Conservation (phyloP, 2,329 filamentous ascomycete genomes). For the Fusarium camptoceras region DNA sequence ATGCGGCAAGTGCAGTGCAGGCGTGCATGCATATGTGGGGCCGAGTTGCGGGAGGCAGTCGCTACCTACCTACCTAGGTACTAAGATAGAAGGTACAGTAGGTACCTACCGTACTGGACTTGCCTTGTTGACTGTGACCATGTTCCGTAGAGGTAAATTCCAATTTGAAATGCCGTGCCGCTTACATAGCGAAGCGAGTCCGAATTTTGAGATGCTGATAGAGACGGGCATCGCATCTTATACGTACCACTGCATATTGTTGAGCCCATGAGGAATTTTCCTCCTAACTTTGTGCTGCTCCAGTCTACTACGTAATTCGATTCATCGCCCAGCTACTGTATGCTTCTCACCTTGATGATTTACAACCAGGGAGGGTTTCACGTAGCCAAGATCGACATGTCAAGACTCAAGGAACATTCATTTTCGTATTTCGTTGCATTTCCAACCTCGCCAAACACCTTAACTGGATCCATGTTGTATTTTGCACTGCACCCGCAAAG, state of each 20-base stretch:
- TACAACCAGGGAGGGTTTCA: constrained; percentile 23
- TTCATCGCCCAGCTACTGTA: neutral
- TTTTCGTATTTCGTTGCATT: constrained; percentile 21
- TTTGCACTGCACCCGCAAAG: constrained; percentile 1
- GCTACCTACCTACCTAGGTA: no score
- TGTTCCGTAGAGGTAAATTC: neutral
- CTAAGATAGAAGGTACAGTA: neutral
- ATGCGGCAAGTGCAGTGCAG: constrained; percentile 18
- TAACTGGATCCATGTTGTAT: neutral
- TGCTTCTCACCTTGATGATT: constrained; percentile 12
- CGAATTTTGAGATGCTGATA: neutral
- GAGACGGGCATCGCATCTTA: neutral
- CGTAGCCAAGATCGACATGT: constrained; percentile 15
- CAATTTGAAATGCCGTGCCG: constrained; percentile 25
- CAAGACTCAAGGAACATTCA: constrained; percentile 11
- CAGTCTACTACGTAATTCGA: neutral
- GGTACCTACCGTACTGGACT: neutral
- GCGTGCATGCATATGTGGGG: constrained; percentile 30
- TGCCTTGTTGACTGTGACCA: neutral
- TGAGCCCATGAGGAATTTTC: neutral
- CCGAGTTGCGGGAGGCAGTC: constrained; percentile 26
- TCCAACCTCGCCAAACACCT: neutral
- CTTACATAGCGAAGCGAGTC: neutral
- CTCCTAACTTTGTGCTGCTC: neutral
- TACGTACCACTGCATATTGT: neutral